Base-by-base conservation (phyloP, 2,329 filamentous ascomycete species). In the Sporothrix humicola region DNA sequence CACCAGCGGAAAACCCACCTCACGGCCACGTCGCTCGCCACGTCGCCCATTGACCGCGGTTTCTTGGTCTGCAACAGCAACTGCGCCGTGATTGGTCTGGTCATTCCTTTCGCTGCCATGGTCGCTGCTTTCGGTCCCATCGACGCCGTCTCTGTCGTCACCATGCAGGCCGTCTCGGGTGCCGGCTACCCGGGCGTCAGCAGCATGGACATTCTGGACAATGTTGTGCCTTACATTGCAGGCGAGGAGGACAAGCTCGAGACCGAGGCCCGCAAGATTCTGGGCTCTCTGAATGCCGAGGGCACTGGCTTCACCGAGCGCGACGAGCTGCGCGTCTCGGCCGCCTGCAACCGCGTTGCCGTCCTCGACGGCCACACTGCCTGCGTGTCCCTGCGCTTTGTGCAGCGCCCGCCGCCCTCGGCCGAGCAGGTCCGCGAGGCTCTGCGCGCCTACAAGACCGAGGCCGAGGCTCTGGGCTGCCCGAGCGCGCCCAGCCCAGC, bases 11-110 rank as follows among this genome's bases (percentile, higher is more conserved):
- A 89, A 80, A 87, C 92, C 59, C 89, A 92, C 81, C 85, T 85
- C 42, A 75, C 75, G 6, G 76, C 61, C 61, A 66, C 61, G 1
- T 66, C 61, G 61, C 42, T 73, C 10, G 13, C 52, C 10, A 65
- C 69, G 15, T 58, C 65, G 0, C 37, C 74, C 15, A 58, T 97
- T 61, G 85, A 92, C 76, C 94, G 93, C 83, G 96, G 96, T 31
- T 97, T 98, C 85, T 85, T 98, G 52, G 94, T 98, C 75, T 98
- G 95, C 88, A 98, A 98, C 86, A 97, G 94, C 77, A 98, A 98
- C 85, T 99, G 96, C 84, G 95, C 95, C 73, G 95, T 98, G 79
- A 97, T 98, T 79, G 95, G 95, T 66, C 90, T 98, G 74, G 95
- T 98, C 75, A 97, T 97, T 76, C 96, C 96, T 31, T 95, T 98